Evolutionary conservation across 208 protist species (phyloP).

Genomic region (Herpetomonas samuelpessoai): DNA sequence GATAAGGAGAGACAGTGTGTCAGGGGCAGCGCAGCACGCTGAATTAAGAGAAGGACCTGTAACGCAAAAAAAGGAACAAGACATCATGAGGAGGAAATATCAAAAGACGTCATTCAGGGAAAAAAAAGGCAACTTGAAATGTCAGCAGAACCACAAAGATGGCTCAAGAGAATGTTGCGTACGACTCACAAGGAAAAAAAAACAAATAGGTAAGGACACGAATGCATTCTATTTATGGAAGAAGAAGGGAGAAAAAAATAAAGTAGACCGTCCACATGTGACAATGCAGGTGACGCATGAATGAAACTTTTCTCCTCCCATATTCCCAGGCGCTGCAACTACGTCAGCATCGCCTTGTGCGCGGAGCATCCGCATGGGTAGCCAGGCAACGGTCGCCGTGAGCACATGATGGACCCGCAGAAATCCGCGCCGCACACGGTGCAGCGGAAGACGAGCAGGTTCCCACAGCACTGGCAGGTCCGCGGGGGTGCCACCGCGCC

Average conservation of each 20-base stretch:
- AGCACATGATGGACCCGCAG: conserved; percentile 51
- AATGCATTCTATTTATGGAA: neutral
- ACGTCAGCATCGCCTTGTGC: conserved; percentile 36
- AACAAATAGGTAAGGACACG: conserved; percentile 2
- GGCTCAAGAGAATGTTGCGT: too few species aligned
- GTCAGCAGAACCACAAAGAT: neutral
- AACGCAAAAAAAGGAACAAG: too few species aligned
- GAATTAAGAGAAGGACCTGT: too few species aligned
- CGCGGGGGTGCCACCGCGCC: conserved; percentile 16
- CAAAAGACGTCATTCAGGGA: neutral
- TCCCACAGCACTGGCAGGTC: conserved; percentile 44
- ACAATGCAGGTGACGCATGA: too few species aligned
- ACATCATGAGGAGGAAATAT: too few species aligned
- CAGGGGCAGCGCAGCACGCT: too few species aligned
- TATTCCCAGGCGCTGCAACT: too few species aligned
- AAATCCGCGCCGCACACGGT: conserved; percentile 72
- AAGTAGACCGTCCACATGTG: too few species aligned
- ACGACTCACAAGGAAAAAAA: neutral
- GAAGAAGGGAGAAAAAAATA: too few species aligned
- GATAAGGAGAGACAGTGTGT: too few species aligned
- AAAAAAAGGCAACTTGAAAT: neutral
- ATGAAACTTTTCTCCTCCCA: too few species aligned
- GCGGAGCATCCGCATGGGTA: conserved; percentile 62
- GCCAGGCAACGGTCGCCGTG: conserved; percentile 28
- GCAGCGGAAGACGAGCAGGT: conserved; percentile 48